These are phyloP conservation scores for Suillus bovinus DNA, from an alignment of 768 basidiomycete genomes.

Conservation along the genomic window DNA sequence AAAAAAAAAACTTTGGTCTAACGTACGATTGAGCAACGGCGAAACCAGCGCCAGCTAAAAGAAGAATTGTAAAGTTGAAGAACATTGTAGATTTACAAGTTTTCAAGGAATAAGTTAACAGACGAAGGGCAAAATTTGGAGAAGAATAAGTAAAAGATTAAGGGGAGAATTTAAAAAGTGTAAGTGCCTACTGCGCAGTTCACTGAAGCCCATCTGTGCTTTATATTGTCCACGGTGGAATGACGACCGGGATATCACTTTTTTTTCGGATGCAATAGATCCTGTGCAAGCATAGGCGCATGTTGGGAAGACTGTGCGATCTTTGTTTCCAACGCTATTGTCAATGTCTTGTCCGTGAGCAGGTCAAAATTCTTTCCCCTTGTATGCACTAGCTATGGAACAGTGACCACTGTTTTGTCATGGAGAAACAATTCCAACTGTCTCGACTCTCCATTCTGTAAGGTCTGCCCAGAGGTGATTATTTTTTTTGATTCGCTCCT, in stretches of 20 bases:
- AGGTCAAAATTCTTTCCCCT: neutral
- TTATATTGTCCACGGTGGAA: neutral
- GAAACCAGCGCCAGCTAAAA: conserved; percentile 36
- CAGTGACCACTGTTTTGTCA: neutral
- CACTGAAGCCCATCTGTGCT: neutral
- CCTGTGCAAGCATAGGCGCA: neutral
- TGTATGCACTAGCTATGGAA: neutral
- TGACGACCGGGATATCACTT: neutral
- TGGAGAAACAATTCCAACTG: neutral
- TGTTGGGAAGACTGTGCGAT: neutral
- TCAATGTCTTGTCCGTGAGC: neutral
- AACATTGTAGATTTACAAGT: conserved; percentile 22
- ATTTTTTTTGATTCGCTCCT: neutral
- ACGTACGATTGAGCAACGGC: conserved; percentile 48
- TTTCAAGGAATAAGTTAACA: conserved; percentile 4
- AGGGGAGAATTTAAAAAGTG: neutral
- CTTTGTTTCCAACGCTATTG: neutral
- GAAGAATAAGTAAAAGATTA: neutral
- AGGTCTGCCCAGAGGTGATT: neutral
- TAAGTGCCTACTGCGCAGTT: neutral
- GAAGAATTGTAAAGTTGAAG: conserved; percentile 25
- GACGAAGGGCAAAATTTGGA: neutral
- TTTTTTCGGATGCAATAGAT: neutral
- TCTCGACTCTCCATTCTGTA: neutral
- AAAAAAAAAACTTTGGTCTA: neutral